A percentile compares a stretch with the other conserved stretches of the same genome.
phyloP scores from a whole-genome alignment of 139 green algal species.

The Haematococcus lacustris region DNA sequence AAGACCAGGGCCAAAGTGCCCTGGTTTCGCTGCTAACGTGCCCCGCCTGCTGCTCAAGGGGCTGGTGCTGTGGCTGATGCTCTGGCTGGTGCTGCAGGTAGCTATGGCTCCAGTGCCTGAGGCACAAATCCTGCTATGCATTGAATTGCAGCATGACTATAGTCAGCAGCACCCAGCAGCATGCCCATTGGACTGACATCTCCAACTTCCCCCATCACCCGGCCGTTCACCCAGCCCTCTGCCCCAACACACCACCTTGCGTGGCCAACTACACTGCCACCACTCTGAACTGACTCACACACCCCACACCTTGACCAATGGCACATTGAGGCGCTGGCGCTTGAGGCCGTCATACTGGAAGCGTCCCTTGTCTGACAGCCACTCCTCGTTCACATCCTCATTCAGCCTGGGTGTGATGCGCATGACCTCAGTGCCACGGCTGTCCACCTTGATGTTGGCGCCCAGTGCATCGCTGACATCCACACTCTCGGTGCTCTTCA shows the following conservation, averaged over 20 bases:
- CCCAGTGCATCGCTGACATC: slow-evolving; percentile 90
- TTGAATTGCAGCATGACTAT: no score
- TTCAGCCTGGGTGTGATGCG: slow-evolving; percentile 90
- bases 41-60: background rate
- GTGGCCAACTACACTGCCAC: no score
- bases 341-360: slow-evolving; percentile 96
- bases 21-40: background rate
- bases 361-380: slow-evolving; percentile 91
- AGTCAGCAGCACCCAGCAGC: no score
- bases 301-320: slow-evolving; percentile 72
- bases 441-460: slow-evolving; percentile 82
- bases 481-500: slow-evolving; percentile 87
- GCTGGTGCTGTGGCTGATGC: background rate
- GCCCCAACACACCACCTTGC: no score
- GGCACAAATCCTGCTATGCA: no score
- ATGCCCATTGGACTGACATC: no score
- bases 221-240: no score
- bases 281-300: no score
- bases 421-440: slow-evolving; percentile 55
- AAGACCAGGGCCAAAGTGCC: background rate
- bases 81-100: no score
- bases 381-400: slow-evolving; percentile 98
- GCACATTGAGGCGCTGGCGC: slow-evolving; percentile 83
- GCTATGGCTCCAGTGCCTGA: no score
- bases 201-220: no score